A percentile compares a stretch with the other conserved stretches of the same genome.
Evolutionary conservation across 2,329 filamentous ascomycete species (phyloP).

Genomic region (Meredithiella fracta): DNA sequence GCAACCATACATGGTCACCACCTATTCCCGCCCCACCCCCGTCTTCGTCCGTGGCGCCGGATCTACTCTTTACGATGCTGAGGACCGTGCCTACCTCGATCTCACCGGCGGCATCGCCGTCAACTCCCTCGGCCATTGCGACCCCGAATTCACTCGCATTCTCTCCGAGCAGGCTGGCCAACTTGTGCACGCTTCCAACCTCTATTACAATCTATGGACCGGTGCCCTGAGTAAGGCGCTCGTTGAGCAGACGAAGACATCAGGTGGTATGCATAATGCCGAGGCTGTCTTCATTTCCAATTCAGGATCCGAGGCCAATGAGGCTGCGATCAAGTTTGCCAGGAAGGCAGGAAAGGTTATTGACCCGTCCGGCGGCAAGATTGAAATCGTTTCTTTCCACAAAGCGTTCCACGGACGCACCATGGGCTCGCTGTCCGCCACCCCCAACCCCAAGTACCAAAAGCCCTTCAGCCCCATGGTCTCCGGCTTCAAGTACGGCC

Average conservation of each 20-base stretch:
- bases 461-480: conserved; percentile 89
- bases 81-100: conserved; percentile 80
- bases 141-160: conserved; percentile 58
- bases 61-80: conserved; percentile 76
- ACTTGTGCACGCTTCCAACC: conserved; percentile 81
- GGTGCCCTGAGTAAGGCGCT: conserved; percentile 74
- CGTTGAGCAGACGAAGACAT: conserved; percentile 61
- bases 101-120: conserved; percentile 94
- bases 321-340: conserved; percentile 93
- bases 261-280: conserved; percentile 68
- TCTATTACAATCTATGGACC: conserved; percentile 96
- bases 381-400: conserved; percentile 78
- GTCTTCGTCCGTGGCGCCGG: conserved; percentile 82
- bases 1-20: conserved; percentile 83
- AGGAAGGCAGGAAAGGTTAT: conserved; percentile 71
- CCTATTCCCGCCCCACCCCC: conserved; percentile 76
- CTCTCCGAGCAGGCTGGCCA: conserved; percentile 64
- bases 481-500: conserved; percentile 76
- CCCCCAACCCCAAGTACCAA: conserved; percentile 96
- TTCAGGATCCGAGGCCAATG: conserved; percentile 91
- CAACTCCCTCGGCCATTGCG: conserved; percentile 80
- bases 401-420: conserved; percentile 92
- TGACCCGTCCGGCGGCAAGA: conserved; percentile 55
- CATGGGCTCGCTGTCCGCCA: conserved; percentile 89
- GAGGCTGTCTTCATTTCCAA: conserved; percentile 83